These are phyloP conservation scores for Melocanna baccifera DNA, from an alignment of 176 grass and related monocot genomes.

Conservation along the genomic window DNA sequence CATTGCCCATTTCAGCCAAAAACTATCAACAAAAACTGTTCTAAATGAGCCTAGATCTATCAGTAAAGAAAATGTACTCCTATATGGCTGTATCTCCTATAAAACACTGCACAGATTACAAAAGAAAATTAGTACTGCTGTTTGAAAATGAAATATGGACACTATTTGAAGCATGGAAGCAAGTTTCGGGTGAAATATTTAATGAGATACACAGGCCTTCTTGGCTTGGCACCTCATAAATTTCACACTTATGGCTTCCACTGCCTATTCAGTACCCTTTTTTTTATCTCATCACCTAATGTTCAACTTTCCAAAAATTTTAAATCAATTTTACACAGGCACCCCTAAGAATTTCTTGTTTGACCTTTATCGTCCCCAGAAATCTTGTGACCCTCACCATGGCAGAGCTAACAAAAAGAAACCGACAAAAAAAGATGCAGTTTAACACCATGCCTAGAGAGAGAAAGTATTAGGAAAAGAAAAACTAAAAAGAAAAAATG, in stretches of 20 bases:
- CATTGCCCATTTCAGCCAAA: too few species aligned
- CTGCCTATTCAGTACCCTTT: constrained; percentile 19
- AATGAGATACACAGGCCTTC: constrained; percentile 33
- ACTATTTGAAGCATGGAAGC: constrained; percentile 21
- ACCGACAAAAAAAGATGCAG: constrained; percentile 16
- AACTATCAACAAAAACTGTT: too few species aligned
- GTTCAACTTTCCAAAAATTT: constrained; percentile 15
- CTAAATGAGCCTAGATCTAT: constrained; percentile 30
- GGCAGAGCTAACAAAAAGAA: constrained; percentile 23
- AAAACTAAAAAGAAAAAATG: background rate
- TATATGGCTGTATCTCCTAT: background rate
- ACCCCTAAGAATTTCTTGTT: constrained; percentile 33
- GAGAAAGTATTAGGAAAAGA: background rate
- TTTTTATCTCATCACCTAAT: constrained; percentile 21
- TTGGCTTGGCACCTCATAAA: constrained; percentile 38
- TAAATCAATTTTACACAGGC: constrained; percentile 5
- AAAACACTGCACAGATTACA: background rate
- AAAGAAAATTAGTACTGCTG: background rate
- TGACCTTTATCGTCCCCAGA: constrained; percentile 31
- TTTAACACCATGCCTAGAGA: constrained; percentile 4
- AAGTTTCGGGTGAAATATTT: constrained; percentile 26
- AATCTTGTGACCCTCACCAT: constrained; percentile 7
- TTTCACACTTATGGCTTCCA: constrained; percentile 46
- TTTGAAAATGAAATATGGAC: constrained; percentile 1
- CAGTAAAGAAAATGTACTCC: background rate